A percentile compares a stretch with the other conserved stretches of the same genome.
phyloP scores from a whole-genome alignment of 176 grass and related monocot genomes.

The Zoysia pacifica region DNA sequence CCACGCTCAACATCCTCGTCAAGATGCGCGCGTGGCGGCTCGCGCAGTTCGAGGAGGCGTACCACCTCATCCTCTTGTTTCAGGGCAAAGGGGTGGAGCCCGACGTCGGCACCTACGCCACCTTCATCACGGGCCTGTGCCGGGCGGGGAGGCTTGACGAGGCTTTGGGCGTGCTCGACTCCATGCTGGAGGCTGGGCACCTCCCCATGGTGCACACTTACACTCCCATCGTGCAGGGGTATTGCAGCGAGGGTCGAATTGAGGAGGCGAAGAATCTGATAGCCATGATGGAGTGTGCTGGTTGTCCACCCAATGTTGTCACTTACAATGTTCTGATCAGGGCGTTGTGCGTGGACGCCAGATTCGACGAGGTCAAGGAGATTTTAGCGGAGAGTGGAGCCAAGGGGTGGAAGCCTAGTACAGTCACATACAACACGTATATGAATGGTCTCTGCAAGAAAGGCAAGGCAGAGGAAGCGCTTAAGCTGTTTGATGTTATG shows the following conservation, averaged over 20 bases:
- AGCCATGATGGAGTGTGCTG: slow-evolving; percentile 51
- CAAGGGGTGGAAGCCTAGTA: slow-evolving; percentile 58
- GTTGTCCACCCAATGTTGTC: slow-evolving; percentile 56
- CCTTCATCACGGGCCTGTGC: slow-evolving; percentile 70
- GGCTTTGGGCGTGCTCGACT: slow-evolving; percentile 70
- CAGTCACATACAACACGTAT: slow-evolving; percentile 78
- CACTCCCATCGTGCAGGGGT: slow-evolving; percentile 74
- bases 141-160: slow-evolving; percentile 46
- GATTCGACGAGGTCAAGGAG: slow-evolving; percentile 58
- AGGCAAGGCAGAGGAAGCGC: slow-evolving; percentile 57
- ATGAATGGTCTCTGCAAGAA: slow-evolving; percentile 78
- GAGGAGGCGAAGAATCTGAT: slow-evolving; percentile 73
- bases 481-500: slow-evolving; percentile 58
- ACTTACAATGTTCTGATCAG: slow-evolving; percentile 84
- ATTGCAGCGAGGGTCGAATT: slow-evolving; percentile 62
- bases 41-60: slow-evolving; percentile 54
- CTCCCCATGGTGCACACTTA: slow-evolving; percentile 61
- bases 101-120: slow-evolving; percentile 62
- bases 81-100: slow-evolving; percentile 44
- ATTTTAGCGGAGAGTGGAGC: slow-evolving; percentile 48
- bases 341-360: slow-evolving; percentile 51
- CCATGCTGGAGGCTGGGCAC: slow-evolving; percentile 61
- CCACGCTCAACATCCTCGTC: slow-evolving; percentile 68
- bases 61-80: slow-evolving; percentile 42
- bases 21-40: slow-evolving; percentile 57